Percentiles rank a stretch among this genome's conserved stretches.
phyloP scores from a whole-genome alignment of 805 yeast species.

The Kazachstania martiniae region DNA sequence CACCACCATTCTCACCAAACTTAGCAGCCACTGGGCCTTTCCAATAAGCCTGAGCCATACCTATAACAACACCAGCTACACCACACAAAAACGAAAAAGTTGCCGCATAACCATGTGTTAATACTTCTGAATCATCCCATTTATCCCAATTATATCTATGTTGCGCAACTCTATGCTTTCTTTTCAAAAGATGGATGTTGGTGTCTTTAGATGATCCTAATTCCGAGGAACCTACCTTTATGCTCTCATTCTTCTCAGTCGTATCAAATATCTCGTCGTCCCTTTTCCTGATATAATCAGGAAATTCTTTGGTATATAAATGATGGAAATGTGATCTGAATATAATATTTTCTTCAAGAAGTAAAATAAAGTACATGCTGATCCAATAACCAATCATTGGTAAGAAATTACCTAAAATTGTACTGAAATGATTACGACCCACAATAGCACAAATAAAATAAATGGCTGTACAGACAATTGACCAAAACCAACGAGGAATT shows the following conservation, averaged over 20 bases:
- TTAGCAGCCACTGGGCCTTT: conserved; percentile 60
- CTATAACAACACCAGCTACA: conserved; percentile 71
- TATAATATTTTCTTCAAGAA: conserved; percentile 60
- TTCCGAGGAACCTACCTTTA: neutral
- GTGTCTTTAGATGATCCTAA: neutral
- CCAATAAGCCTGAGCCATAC: conserved; percentile 84
- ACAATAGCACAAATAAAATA: conserved; percentile 64
- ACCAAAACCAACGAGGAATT: conserved; percentile 73
- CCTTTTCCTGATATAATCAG: conserved; percentile 9
- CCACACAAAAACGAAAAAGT: conserved; percentile 55
- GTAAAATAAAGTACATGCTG: conserved; percentile 62
- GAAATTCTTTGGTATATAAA: conserved; percentile 36
- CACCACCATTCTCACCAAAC: conserved; percentile 64
- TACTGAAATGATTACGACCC: conserved; percentile 62
- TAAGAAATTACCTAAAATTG: conserved; percentile 66
- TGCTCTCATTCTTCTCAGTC: neutral
- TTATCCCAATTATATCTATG: conserved; percentile 59
- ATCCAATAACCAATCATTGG: conserved; percentile 94
- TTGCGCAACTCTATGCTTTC: conserved; percentile 11
- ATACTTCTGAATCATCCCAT: conserved; percentile 53
- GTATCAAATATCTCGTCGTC: conserved; percentile 3
- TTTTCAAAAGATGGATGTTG: conserved; percentile 13
- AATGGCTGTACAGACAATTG: conserved; percentile 48
- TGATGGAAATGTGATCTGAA: conserved; percentile 45
- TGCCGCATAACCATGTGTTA: conserved; percentile 69